Percentiles rank a stretch among this genome's conserved stretches.
Evolutionary conservation across 1,284 basidiomycete species (phyloP).

Genomic region (Marasmius tenuissimus): DNA sequence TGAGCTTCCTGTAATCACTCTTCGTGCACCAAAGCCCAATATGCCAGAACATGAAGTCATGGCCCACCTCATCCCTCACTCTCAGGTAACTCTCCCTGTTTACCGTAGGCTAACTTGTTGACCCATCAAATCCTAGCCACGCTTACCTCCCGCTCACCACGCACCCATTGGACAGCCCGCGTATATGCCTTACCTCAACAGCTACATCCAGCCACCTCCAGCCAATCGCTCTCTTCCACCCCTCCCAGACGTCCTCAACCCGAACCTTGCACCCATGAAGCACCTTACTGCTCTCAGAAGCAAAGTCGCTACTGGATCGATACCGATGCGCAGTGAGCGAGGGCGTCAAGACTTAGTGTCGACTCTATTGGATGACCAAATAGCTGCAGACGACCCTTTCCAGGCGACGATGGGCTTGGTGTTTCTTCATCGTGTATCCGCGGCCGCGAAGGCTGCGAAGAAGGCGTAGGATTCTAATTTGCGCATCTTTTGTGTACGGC

Average conservation of each 20-base stretch:
- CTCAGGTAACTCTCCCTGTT: too few relatives aligned
- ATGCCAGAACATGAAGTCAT: too few relatives aligned
- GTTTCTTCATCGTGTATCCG: constrained; percentile 27
- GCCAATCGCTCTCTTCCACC: not conserved
- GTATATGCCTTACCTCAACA: not conserved
- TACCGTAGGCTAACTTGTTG: too few relatives aligned
- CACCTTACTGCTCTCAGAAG: constrained; percentile 28
- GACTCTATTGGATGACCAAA: constrained; percentile 29
- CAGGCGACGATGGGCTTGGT: constrained; percentile 45
- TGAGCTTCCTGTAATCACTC: too few relatives aligned
- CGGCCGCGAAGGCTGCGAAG: not conserved
- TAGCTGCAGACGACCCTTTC: constrained; percentile 36
- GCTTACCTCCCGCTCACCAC: too few relatives aligned
- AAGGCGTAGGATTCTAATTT: not conserved
- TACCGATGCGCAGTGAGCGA: constrained; percentile 20
- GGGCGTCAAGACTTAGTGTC: constrained; percentile 19
- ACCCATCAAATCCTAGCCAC: too few relatives aligned
- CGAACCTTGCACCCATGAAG: constrained; percentile 29
- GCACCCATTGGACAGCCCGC: too few relatives aligned
- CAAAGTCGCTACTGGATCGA: constrained; percentile 18
- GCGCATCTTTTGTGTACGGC: not conserved
- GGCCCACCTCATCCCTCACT: too few relatives aligned
- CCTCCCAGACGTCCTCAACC: constrained; percentile 18
- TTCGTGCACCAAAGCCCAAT: too few relatives aligned
- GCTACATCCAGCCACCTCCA: not conserved